phyloP scores from a whole-genome alignment of 1,284 basidiomycete species.

The Vanrija humicola region DNA sequence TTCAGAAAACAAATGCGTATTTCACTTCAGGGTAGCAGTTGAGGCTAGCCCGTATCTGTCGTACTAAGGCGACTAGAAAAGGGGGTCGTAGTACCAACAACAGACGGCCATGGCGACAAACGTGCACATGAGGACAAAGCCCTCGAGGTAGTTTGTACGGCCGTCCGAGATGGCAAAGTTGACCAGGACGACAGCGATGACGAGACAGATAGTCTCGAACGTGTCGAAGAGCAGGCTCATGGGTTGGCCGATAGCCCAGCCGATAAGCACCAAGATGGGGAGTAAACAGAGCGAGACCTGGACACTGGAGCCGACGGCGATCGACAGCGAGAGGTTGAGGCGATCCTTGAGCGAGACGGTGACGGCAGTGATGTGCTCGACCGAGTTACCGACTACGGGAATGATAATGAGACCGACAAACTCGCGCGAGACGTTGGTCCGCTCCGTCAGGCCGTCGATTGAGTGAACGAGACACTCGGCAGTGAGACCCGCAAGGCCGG shows the following conservation, averaged over 20 bases:
- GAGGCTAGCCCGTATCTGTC: no score
- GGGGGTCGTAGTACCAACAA: slow-evolving; percentile 33
- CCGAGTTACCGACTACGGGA: slow-evolving; percentile 75
- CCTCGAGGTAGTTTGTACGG: slow-evolving; percentile 75
- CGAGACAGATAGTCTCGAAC: slow-evolving; percentile 49
- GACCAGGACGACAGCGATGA: slow-evolving; percentile 68
- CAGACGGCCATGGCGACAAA: slow-evolving; percentile 47
- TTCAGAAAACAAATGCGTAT: no score
- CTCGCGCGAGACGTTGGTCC: slow-evolving; percentile 55
- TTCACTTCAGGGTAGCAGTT: no score
- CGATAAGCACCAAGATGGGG: slow-evolving; percentile 60
- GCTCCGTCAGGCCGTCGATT: slow-evolving; percentile 62
- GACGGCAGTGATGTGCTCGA: slow-evolving; percentile 84
- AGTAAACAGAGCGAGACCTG: slow-evolving; percentile 85
- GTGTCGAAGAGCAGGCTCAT: slow-evolving; percentile 50
- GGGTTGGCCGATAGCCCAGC: slow-evolving; percentile 53
- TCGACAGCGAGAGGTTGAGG: slow-evolving; percentile 58
- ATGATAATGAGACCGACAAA: slow-evolving; percentile 83
- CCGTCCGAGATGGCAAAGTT: slow-evolving; percentile 77
- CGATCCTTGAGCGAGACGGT: slow-evolving; percentile 74
- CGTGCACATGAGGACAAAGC: slow-evolving; percentile 55
- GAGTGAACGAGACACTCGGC: slow-evolving; percentile 82
- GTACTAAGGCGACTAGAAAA: no score
- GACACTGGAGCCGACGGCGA: slow-evolving; percentile 85
- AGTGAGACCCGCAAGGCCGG: slow-evolving; percentile 57